Conservation (phyloP, 768 basidiomycete genomes). For the Polyporus arcularius region DNA sequence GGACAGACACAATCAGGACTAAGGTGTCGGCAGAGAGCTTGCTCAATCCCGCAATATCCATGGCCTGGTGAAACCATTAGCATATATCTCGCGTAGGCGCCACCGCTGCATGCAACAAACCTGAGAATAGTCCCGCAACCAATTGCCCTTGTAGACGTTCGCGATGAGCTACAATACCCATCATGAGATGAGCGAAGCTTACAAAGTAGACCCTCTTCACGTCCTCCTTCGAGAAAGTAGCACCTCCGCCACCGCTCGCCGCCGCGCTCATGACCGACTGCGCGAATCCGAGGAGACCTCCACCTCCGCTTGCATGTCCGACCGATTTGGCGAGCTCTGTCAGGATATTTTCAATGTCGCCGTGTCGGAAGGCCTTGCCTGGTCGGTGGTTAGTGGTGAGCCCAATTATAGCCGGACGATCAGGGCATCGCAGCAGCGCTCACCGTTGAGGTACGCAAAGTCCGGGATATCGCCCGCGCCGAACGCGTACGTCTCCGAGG, state of each 20-base stretch:
- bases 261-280: conserved; percentile 46
- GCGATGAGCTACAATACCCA: background rate
- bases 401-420: conserved; percentile 5
- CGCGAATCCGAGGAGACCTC: conserved; percentile 53
- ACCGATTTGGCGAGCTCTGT: conserved; percentile 58
- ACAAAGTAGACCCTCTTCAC: conserved; percentile 71
- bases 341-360: conserved; percentile 73
- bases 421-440: conserved; percentile 17
- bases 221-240: conserved; percentile 65
- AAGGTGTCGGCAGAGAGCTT: conserved; percentile 68
- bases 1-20: conserved; percentile 55
- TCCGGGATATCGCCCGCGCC: conserved; percentile 73
- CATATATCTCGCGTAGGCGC: background rate
- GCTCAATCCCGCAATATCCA: conserved; percentile 70
- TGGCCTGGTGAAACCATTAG: conserved; percentile 42
- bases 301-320: conserved; percentile 44
- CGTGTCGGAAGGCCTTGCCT: conserved; percentile 77
- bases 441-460: conserved; percentile 66
- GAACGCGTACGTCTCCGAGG: conserved; percentile 50
- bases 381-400: background rate
- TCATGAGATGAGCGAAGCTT: conserved; percentile 21
- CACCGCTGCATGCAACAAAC: conserved; percentile 26
- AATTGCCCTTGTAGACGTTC: conserved; percentile 50
- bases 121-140: conserved; percentile 72
- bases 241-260: conserved; percentile 44